Evolutionary conservation across 345 rosid genomes (phyloP).

Genomic region (Nephelium lappaceum): DNA sequence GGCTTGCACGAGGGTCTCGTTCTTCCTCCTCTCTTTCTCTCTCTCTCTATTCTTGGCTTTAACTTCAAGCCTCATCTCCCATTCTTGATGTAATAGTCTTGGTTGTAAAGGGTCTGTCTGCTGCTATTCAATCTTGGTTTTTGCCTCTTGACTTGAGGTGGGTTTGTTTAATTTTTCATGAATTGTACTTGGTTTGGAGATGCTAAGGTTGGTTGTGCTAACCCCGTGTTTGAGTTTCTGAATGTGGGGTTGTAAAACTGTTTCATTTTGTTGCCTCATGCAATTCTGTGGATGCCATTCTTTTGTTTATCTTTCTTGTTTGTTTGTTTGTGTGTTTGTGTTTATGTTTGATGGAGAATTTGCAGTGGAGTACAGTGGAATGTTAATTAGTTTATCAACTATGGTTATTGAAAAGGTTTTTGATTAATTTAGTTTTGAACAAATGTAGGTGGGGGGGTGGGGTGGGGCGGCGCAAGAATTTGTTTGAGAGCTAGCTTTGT

Average conservation of each 20-base stretch:
- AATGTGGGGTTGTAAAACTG: slow-evolving; percentile 15
- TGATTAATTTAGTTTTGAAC: slow-evolving; percentile 27
- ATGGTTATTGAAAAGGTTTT: neutral
- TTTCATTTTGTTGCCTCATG: slow-evolving; percentile 37
- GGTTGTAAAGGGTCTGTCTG: too few relatives aligned
- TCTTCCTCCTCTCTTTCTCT: slow-evolving; percentile 34
- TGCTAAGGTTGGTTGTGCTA: neutral
- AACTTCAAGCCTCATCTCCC: too few relatives aligned
- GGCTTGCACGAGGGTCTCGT: slow-evolving; percentile 64
- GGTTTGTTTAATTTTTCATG: too few relatives aligned
- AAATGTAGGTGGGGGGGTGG: slow-evolving; percentile 68
- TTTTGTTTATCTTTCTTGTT: slow-evolving; percentile 35
- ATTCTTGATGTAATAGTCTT: too few relatives aligned
- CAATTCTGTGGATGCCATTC: slow-evolving; percentile 65
- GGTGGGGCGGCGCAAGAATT: too few relatives aligned
- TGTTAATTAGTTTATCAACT: slow-evolving; percentile 20
- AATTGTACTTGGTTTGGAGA: neutral
- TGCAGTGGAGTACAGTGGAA: slow-evolving; percentile 22
- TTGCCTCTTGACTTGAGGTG: too few relatives aligned
- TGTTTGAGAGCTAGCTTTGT: slow-evolving; percentile 27
- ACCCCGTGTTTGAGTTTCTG: neutral
- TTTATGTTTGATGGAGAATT: slow-evolving; percentile 13
- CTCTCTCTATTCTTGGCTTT: slow-evolving; percentile 17
- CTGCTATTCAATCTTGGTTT: too few relatives aligned
- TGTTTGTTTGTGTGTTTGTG: slow-evolving; percentile 28